These are phyloP conservation scores for Sclerotinia minor DNA, from an alignment of 2,329 filamentous ascomycete species.

Conservation along the genomic window DNA sequence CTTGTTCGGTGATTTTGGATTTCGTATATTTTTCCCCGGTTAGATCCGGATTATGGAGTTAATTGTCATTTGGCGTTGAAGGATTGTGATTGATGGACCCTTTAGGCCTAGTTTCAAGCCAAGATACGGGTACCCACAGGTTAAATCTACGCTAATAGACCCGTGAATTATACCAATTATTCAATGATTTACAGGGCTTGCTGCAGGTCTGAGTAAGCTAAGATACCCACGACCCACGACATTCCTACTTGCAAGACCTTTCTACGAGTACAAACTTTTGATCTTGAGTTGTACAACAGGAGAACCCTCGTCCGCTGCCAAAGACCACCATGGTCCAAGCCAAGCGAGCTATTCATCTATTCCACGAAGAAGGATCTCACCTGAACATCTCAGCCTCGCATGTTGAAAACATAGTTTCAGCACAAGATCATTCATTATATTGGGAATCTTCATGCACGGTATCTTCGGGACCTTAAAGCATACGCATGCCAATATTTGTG, in stretches of 20 bases:
- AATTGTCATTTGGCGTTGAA: neutral
- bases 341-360: slow-evolving; percentile 1
- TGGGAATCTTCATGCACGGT: neutral
- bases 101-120: neutral
- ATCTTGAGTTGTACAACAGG: neutral
- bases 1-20: neutral
- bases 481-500: slow-evolving; percentile 15
- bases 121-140: neutral
- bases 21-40: neutral
- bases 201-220: slow-evolving; percentile 4
- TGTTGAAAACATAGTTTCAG: slow-evolving; percentile 1
- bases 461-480: slow-evolving; percentile 3
- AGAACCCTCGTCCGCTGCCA: neutral
- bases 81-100: neutral
- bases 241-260: neutral
- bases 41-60: neutral
- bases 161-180: neutral
- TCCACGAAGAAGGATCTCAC: slow-evolving; percentile 15
- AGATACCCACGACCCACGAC: neutral
- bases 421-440: slow-evolving; percentile 7
- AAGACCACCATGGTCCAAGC: neutral
- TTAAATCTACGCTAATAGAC: neutral
- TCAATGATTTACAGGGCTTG: neutral
- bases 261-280: neutral
- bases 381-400: slow-evolving; percentile 18